phyloP scores from a whole-genome alignment of 257 asterid genomes.

The Penstemon newberryi region DNA sequence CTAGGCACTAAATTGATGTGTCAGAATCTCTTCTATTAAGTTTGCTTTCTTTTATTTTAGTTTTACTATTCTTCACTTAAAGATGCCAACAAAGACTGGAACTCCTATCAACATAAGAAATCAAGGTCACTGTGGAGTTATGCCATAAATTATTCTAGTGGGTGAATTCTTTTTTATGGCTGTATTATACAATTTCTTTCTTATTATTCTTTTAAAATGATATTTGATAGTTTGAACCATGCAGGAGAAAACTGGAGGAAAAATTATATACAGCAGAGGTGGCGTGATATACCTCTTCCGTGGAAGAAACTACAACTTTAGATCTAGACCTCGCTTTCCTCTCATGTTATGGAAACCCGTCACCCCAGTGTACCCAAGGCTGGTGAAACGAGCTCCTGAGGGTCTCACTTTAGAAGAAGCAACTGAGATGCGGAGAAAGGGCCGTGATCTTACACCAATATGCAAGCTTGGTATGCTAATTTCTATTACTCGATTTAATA shows the following conservation, averaged over 20 bases:
- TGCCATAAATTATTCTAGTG: background rate
- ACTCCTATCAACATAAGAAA: background rate
- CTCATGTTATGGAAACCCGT: slow-evolving; percentile 95
- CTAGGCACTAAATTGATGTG: background rate
- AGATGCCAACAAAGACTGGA: background rate
- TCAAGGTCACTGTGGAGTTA: background rate
- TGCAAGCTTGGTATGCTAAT: slow-evolving; percentile 76
- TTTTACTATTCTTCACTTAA: background rate
- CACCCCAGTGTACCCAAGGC: slow-evolving; percentile 85
- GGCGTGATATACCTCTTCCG: slow-evolving; percentile 81
- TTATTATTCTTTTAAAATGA: slow-evolving; percentile 6
- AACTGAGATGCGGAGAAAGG: slow-evolving; percentile 72
- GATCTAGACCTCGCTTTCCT: slow-evolving; percentile 71
- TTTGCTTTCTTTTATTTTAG: background rate
- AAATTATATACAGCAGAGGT: slow-evolving; percentile 68
- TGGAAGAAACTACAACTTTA: slow-evolving; percentile 87
- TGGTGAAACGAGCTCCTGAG: slow-evolving; percentile 67
- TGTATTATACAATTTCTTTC: background rate
- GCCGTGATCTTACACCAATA: slow-evolving; percentile 64
- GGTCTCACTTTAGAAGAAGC: slow-evolving; percentile 87
- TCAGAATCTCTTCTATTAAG: background rate
- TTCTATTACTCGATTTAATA: slow-evolving; percentile 20
- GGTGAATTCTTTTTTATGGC: background rate
- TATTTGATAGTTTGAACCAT: slow-evolving; percentile 11
- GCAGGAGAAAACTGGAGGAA: slow-evolving; percentile 92